phyloP scores from a whole-genome alignment of 108 stramenopile genomes.

The Stephanodiscus triporus region DNA sequence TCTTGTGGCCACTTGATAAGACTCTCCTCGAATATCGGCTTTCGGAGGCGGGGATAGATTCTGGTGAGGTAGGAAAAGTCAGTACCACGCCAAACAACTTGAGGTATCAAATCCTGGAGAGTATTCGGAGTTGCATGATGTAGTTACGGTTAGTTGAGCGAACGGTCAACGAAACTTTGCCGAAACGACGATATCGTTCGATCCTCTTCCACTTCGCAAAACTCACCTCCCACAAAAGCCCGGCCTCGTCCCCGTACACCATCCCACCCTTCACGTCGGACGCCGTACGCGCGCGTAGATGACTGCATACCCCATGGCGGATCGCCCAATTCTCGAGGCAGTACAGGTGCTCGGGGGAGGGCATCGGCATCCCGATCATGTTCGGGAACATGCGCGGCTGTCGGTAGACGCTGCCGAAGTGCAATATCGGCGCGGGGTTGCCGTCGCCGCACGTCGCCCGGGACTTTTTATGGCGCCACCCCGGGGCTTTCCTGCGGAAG shows the following conservation, averaged over 20 bases:
- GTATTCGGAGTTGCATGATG: not conserved
- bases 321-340: constrained; percentile 34
- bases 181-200: too few relatives aligned
- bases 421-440: constrained; percentile 32
- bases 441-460: constrained; percentile 16
- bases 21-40: constrained; percentile 21
- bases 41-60: constrained; percentile 17
- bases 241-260: not conserved
- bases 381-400: constrained; percentile 22
- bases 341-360: constrained; percentile 18
- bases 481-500: not conserved
- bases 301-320: constrained; percentile 7
- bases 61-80: constrained; percentile 37
- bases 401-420: constrained; percentile 37
- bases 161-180: too few relatives aligned
- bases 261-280: not conserved
- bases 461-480: constrained; percentile 17
- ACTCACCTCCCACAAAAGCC: constrained; percentile 4
- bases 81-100: constrained; percentile 52
- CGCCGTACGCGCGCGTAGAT: not conserved
- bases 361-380: constrained; percentile 47
- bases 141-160: too few relatives aligned
- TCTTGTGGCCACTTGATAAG: not conserved
- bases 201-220: too few relatives aligned
- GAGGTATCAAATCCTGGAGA: constrained; percentile 47